These are phyloP conservation scores for Gremmenia infestans DNA, from an alignment of 2,329 filamentous ascomycete species.

Conservation along the genomic window DNA sequence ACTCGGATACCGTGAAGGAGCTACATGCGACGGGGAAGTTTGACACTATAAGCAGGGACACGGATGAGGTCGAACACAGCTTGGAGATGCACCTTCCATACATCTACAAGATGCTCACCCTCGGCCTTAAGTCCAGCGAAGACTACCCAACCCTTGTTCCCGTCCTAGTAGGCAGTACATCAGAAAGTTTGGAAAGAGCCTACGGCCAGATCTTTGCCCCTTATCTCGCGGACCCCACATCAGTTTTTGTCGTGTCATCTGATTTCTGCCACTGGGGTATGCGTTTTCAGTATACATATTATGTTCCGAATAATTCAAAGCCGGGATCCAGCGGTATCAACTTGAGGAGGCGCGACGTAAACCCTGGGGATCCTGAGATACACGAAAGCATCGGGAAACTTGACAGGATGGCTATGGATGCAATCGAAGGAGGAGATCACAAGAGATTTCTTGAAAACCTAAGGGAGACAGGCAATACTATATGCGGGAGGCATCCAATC, in stretches of 20 bases:
- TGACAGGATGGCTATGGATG: slow-evolving; percentile 78
- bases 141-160: slow-evolving; percentile 74
- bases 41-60: slow-evolving; percentile 55
- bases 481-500: slow-evolving; percentile 93
- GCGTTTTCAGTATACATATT: slow-evolving; percentile 79
- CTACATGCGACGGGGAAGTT: slow-evolving; percentile 53
- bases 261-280: slow-evolving; percentile 97
- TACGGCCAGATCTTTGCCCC: slow-evolving; percentile 69
- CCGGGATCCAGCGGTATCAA: slow-evolving; percentile 35
- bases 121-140: slow-evolving; percentile 44
- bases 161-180: slow-evolving; percentile 77
- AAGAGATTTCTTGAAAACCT: slow-evolving; percentile 65
- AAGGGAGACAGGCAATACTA: slow-evolving; percentile 74
- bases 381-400: slow-evolving; percentile 80
- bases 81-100: slow-evolving; percentile 97
- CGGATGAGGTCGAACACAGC: slow-evolving; percentile 83
- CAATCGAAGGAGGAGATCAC: slow-evolving; percentile 73
- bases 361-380: slow-evolving; percentile 49
- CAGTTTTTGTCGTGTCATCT: slow-evolving; percentile 83
- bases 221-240: slow-evolving; percentile 69
- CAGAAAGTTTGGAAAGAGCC: slow-evolving; percentile 56
- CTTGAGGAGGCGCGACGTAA: slow-evolving; percentile 28
- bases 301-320: slow-evolving; percentile 49
- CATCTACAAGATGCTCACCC: slow-evolving; percentile 69
- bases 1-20: slow-evolving; percentile 48